Percentiles rank a stretch among this genome's conserved stretches.
phyloP scores from a whole-genome alignment of 306 rosid genomes.

The Quercus agrifolia region DNA sequence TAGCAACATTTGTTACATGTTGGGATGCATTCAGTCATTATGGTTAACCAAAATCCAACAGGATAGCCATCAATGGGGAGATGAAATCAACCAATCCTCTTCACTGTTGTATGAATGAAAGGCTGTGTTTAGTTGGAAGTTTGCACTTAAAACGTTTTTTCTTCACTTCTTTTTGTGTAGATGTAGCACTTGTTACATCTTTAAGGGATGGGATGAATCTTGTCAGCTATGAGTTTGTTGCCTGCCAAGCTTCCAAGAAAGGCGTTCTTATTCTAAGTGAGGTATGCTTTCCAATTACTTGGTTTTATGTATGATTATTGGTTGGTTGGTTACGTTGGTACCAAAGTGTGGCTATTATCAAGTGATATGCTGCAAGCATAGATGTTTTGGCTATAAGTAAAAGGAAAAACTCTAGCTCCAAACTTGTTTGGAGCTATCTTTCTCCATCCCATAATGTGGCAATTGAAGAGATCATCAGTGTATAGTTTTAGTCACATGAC shows the following conservation, averaged over 20 bases:
- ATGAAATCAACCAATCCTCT: background rate
- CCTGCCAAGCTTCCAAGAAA: constrained; percentile 91
- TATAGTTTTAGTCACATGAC: no score
- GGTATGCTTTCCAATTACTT: constrained; percentile 36
- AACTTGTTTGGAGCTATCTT: no score
- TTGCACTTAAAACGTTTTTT: constrained; percentile 11
- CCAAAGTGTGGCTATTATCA: background rate
- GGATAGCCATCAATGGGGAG: constrained; percentile 1
- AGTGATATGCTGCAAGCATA: no score
- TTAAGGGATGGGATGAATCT: constrained; percentile 99
- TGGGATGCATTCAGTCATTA: background rate
- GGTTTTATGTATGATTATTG: background rate
- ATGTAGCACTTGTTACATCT: constrained; percentile 95
- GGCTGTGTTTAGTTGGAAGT: background rate
- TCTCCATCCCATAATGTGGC: no score
- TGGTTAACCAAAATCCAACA: background rate
- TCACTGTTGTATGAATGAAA: background rate
- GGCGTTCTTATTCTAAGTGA: constrained; percentile 97
- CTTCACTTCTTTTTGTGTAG: constrained; percentile 37
- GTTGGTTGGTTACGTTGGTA: background rate
- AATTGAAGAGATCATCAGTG: no score
- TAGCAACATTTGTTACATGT: background rate
- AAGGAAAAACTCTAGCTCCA: no score
- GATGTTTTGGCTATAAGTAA: no score
- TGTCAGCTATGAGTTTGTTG: constrained; percentile 95